A percentile compares a stretch with the other conserved stretches of the same genome.
phyloP scores from a whole-genome alignment of 257 asterid genomes.

The Voacanga thouarsii region DNA sequence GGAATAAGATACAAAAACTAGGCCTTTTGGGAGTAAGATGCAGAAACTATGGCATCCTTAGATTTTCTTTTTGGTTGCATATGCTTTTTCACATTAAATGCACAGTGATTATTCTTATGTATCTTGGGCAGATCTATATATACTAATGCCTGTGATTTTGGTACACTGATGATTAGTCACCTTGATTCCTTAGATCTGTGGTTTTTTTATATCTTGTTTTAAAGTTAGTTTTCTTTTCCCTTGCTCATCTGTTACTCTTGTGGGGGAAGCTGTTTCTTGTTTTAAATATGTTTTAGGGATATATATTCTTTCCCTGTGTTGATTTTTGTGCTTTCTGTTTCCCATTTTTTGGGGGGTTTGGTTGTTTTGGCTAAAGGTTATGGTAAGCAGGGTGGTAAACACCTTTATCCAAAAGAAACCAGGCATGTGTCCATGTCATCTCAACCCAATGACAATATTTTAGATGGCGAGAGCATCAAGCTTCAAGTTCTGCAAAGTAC shows the following conservation, averaged over 20 bases:
- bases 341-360: conserved; percentile 31
- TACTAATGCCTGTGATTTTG: conserved; percentile 8
- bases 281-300: conserved; percentile 5
- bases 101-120: conserved; percentile 5
- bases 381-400: conserved; percentile 95
- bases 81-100: not conserved
- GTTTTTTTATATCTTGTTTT: conserved; percentile 18
- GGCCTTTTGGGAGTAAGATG: not conserved
- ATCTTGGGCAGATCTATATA: conserved; percentile 48
- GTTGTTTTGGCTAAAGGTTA: conserved; percentile 73
- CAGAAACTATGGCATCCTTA: not conserved
- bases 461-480: conserved; percentile 66
- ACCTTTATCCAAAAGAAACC: conserved; percentile 62
- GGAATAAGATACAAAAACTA: not conserved
- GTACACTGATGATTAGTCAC: conserved; percentile 10
- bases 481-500: conserved; percentile 55
- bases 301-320: conserved; percentile 24
- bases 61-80: not conserved
- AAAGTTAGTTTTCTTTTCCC: not conserved
- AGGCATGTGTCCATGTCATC: conserved; percentile 65
- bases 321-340: conserved; percentile 23
- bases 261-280: not conserved
- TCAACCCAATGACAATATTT: conserved; percentile 60
- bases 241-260: not conserved
- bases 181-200: conserved; percentile 30